These are phyloP conservation scores for Telopea speciosissima DNA, from an alignment of 177 flowering plant genomes.

Conservation along the genomic window DNA sequence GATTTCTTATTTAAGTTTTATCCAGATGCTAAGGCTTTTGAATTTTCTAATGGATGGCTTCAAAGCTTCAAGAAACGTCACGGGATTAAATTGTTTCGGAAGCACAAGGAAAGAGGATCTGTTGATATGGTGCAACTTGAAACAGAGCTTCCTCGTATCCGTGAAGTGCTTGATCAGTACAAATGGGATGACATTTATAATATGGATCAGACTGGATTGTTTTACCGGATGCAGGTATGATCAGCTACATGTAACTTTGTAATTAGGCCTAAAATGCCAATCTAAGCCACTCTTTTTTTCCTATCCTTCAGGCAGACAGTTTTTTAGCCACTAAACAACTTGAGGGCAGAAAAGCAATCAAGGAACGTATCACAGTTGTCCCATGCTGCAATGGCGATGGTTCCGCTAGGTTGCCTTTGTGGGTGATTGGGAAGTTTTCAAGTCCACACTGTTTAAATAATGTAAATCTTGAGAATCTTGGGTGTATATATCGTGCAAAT, in stretches of 20 bases:
- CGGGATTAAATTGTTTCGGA: background rate
- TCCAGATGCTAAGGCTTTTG: background rate
- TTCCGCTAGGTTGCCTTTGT: background rate
- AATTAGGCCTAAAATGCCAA: background rate
- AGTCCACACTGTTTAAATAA: conserved; percentile 1
- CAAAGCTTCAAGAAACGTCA: background rate
- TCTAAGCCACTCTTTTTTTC: background rate
- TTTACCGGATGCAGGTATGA: background rate
- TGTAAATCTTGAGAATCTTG: background rate
- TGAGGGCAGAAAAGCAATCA: background rate
- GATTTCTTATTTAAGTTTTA: background rate
- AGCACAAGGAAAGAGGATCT: background rate
- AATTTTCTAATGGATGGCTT: background rate
- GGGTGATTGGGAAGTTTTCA: background rate
- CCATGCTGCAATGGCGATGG: background rate
- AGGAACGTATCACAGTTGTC: background rate
- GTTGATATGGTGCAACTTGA: conserved; percentile 1
- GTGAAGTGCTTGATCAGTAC: background rate
- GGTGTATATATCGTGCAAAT: background rate
- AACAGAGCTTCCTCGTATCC: background rate
- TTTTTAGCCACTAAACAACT: background rate
- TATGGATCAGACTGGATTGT: background rate
- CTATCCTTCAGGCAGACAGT: background rate
- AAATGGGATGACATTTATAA: background rate
- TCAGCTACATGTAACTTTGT: background rate